Conservation (phyloP, 495 filamentous ascomycete genomes). For the Parmelia sp. region DNA sequence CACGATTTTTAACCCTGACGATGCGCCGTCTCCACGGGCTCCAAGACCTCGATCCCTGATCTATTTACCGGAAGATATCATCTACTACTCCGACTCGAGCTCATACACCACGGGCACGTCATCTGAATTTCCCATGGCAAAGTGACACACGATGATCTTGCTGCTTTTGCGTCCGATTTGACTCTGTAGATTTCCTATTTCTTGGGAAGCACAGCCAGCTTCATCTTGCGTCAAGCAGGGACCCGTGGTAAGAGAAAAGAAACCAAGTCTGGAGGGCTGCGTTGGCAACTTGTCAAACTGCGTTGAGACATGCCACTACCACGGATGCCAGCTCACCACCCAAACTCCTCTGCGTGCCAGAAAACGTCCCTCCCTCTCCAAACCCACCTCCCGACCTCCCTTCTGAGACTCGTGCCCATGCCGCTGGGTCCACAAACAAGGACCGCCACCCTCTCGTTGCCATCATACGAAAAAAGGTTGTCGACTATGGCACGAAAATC, state of each 20-base stretch:
- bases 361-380: conserved; percentile 23
- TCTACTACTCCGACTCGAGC: too few species aligned
- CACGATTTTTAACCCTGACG: too few species aligned
- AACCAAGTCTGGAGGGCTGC: background rate
- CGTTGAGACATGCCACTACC: background rate
- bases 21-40: too few species aligned
- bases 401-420: conserved; percentile 25
- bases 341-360: conserved; percentile 29
- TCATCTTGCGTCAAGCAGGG: too few species aligned
- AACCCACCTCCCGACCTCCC: conserved; percentile 24
- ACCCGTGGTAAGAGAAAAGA: background rate
- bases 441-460: conserved; percentile 19
- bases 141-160: too few species aligned
- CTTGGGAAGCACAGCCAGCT: background rate
- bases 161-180: too few species aligned
- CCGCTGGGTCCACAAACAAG: conserved; percentile 26
- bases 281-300: background rate
- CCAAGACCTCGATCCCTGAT: too few species aligned
- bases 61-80: too few species aligned
- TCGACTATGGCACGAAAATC: conserved; percentile 18
- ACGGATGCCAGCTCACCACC: conserved; percentile 18
- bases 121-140: too few species aligned
- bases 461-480: conserved; percentile 12
- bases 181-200: too few species aligned
- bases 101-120: too few species aligned